Conservation (phyloP, 495 filamentous ascomycete species). For the Xylaria grammica region DNA sequence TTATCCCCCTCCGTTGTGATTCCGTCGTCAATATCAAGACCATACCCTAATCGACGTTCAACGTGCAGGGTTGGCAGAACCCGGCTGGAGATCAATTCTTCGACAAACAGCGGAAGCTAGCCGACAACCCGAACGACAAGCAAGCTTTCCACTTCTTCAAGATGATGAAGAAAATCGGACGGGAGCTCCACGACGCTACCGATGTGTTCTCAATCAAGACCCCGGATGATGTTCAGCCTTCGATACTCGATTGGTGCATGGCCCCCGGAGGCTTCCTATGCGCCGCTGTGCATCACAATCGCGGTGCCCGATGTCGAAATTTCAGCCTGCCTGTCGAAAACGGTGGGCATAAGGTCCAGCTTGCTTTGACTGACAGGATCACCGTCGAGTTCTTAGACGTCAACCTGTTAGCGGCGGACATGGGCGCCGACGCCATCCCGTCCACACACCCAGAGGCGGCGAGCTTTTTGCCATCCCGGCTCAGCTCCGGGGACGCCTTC, state of each 20-base stretch:
- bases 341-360: conserved; percentile 52
- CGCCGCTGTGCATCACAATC: conserved; percentile 43
- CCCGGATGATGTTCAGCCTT: conserved; percentile 33
- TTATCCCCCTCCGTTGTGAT: too few species aligned
- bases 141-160: conserved; percentile 20
- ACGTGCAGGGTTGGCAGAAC: conserved; percentile 49
- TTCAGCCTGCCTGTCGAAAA: conserved; percentile 48
- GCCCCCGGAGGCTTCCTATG: conserved; percentile 60
- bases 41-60: too few species aligned
- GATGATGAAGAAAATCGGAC: conserved; percentile 26
- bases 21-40: too few species aligned
- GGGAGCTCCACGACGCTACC: conserved; percentile 22
- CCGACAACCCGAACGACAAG: conserved; percentile 37
- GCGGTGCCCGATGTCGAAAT: conserved; percentile 40
- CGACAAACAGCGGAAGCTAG: conserved; percentile 37
- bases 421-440: conserved; percentile 50
- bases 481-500: conserved; percentile 42
- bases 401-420: conserved; percentile 60
- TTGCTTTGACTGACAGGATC: conserved; percentile 26
- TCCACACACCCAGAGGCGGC: conserved; percentile 47
- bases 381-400: conserved; percentile 51
- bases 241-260: conserved; percentile 62
- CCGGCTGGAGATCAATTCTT: conserved; percentile 48
- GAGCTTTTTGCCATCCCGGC: conserved; percentile 44
- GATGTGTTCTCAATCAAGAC: conserved; percentile 45